Evolutionary conservation across 768 basidiomycete genomes (phyloP).

Genomic region (Termitomyces bulborhizus): DNA sequence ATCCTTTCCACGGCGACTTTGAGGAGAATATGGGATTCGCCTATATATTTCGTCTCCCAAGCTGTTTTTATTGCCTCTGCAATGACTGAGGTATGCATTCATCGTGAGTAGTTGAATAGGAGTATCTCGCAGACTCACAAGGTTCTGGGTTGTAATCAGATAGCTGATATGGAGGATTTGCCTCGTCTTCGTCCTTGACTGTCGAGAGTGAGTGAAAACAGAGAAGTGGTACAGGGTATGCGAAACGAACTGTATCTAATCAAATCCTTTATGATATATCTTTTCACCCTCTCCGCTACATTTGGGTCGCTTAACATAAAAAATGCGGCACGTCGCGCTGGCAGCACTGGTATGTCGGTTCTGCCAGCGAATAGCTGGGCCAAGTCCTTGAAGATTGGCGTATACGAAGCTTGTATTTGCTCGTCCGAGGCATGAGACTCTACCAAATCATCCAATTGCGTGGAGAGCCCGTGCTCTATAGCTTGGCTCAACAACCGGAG

Average conservation of each 20-base stretch:
- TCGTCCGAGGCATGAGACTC: too few relatives aligned
- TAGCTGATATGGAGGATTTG: background rate
- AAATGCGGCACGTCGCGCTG: background rate
- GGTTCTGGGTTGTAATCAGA: too few relatives aligned
- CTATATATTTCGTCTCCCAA: background rate
- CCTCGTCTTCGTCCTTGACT: background rate
- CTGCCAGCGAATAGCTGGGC: background rate
- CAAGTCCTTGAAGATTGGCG: background rate
- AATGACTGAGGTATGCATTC: background rate
- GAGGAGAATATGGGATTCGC: background rate
- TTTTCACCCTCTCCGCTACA: accelerated
- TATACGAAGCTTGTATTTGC: too few relatives aligned
- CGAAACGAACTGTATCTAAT: background rate
- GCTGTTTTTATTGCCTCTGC: background rate
- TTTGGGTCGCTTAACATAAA: background rate
- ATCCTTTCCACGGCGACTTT: background rate
- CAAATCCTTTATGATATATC: accelerated
- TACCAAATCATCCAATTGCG: too few relatives aligned
- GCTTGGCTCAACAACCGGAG: too few relatives aligned
- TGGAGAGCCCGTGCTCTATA: too few relatives aligned
- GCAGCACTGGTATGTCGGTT: background rate
- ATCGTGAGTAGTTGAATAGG: background rate
- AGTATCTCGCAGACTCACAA: background rate
- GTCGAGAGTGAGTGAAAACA: background rate
- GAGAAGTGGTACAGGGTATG: background rate